A percentile compares a stretch with the other conserved stretches of the same genome.
These are phyloP conservation scores for Alternaria triticina DNA, from an alignment of 2,329 filamentous ascomycete genomes.

Conservation along the genomic window DNA sequence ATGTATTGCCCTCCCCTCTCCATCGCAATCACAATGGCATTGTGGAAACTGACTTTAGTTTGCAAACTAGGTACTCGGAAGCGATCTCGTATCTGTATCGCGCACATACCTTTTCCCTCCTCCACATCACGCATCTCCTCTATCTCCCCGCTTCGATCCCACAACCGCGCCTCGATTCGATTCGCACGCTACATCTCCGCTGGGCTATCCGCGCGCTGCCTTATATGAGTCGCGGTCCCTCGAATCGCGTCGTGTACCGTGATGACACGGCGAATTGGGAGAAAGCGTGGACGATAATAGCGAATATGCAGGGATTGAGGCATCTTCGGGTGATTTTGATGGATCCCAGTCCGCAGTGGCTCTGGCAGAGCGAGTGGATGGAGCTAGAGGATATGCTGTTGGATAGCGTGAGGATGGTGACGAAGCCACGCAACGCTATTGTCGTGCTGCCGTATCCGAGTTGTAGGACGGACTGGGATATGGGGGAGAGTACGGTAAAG, in stretches of 20 bases:
- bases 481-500: slow-evolving; percentile 27
- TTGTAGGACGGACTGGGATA: slow-evolving; percentile 34
- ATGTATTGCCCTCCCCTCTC: slow-evolving; percentile 10
- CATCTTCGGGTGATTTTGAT: slow-evolving; percentile 35
- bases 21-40: not conserved
- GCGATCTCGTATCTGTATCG: slow-evolving; percentile 38
- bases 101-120: slow-evolving; percentile 40
- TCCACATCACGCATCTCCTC: slow-evolving; percentile 43
- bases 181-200: slow-evolving; percentile 38
- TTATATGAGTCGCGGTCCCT: slow-evolving; percentile 32
- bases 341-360: slow-evolving; percentile 34
- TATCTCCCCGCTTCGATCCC: slow-evolving; percentile 39
- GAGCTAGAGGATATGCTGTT: slow-evolving; percentile 35
- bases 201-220: slow-evolving; percentile 45
- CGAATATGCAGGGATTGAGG: slow-evolving; percentile 33
- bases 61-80: slow-evolving; percentile 38
- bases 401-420: slow-evolving; percentile 30
- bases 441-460: slow-evolving; percentile 40
- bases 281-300: slow-evolving; percentile 35
- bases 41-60: not conserved
- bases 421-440: slow-evolving; percentile 23
- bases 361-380: slow-evolving; percentile 43
- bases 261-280: slow-evolving; percentile 47
- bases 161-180: slow-evolving; percentile 31
- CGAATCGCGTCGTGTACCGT: slow-evolving; percentile 35